These are phyloP conservation scores for Rhynchosporium graminicola DNA, from an alignment of 2,329 filamentous ascomycete species.

Conservation along the genomic window DNA sequence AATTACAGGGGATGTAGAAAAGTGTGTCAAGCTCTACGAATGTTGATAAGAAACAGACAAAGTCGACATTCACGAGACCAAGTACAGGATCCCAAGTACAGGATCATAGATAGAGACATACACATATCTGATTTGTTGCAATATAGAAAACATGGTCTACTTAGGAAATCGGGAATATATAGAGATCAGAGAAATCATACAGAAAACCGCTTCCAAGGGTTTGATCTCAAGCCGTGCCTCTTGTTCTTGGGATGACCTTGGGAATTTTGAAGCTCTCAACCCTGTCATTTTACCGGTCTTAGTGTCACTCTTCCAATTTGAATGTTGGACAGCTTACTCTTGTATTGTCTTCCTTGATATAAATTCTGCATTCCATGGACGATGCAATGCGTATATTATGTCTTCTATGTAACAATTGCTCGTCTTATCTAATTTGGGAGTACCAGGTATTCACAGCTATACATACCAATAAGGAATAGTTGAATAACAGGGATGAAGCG, in stretches of 20 bases:
- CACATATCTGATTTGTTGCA: no score
- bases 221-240: neutral
- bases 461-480: neutral
- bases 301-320: neutral
- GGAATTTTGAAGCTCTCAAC: neutral
- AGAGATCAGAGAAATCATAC: no score
- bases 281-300: neutral
- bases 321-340: neutral
- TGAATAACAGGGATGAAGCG: neutral
- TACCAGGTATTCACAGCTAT: neutral
- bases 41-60: no score
- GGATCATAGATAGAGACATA: no score
- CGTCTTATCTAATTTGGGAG: neutral
- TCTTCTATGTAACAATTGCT: neutral
- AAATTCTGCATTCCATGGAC: no score
- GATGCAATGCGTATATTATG: neutral
- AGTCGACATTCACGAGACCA: no score
- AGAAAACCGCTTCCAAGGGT: no score
- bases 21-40: no score
- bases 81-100: no score
- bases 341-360: no score
- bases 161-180: neutral
- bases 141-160: no score
- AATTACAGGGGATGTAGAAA: no score
- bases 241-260: neutral